Evolutionary conservation across 2,329 filamentous ascomycete genomes (phyloP), one percentile per base, ranked within the genome.

Genomic region (Ascocoryne sarcoides): DNA sequence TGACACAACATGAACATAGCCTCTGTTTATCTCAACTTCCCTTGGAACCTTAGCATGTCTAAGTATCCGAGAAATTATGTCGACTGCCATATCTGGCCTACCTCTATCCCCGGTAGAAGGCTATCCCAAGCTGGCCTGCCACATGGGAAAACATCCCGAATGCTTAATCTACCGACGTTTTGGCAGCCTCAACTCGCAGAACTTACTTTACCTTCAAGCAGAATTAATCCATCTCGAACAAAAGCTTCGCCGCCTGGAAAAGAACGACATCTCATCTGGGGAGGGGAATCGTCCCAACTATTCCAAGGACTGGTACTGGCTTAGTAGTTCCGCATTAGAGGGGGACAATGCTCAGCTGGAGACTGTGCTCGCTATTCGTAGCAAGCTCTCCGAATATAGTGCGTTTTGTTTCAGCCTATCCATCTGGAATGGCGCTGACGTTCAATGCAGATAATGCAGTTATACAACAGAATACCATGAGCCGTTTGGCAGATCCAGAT

Each of bases 81-180:
- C n/a, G n/a, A n/a, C n/a, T n/a, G n/a, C n/a, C n/a, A n/a, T n/a
- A n/a, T n/a, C n/a, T n/a, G n/a, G n/a, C n/a, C n/a, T n/a, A n/a
- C n/a, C n/a, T n/a, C n/a, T n/a, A n/a, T n/a, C n/a, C n/a, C n/a
- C n/a, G n/a, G n/a, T 38, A 35, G 60, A 48, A 33, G 50, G 34
- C 40, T 58, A 52, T 49, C 40, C 47, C 4, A 48, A 48, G 35
- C 40, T 60, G 4, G 53, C 54, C 1, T 36, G 44, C 4, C 45
- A 61, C 3, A 57, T 64, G 36, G 50, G 48, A 4, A 56, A 44
- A n/a, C 43, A 54, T n/a, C 41, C 48, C 8, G 54, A 58, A 37
- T 48, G 52, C 23, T 50, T 51, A 2, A 53, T 60, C 2, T 45
- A 59, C n/a, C 51, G 58, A 18, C 49, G 56, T 3, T 61, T 60